Conservation (phyloP, 2,329 filamentous ascomycete species). For the Fusarium buxicola region DNA sequence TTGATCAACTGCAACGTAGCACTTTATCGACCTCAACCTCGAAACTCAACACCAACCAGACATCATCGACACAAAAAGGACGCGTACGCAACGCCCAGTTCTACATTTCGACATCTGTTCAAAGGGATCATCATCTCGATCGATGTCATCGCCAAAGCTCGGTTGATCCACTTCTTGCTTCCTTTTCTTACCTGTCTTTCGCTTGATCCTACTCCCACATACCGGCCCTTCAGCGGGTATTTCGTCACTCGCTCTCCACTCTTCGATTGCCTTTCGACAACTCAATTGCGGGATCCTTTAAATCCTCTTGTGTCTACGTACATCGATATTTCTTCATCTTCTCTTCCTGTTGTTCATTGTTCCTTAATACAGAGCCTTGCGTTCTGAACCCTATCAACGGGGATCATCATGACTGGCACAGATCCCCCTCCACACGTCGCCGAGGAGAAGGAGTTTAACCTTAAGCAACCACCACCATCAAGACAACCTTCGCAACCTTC, state of each 20-base stretch:
- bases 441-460: conserved; percentile 36
- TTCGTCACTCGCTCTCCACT: conserved; percentile 34
- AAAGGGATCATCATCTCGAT: conserved; percentile 22
- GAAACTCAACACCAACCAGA: conserved; percentile 29
- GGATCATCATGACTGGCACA: conserved; percentile 33
- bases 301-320: conserved; percentile 1
- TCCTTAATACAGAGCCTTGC: conserved; percentile 1
- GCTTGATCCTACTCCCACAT: conserved; percentile 23
- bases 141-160: conserved; percentile 32
- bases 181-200: conserved; percentile 19
- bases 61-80: neutral
- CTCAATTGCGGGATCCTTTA: conserved; percentile 6
- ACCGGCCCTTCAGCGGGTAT: conserved; percentile 20
- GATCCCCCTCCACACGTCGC: conserved; percentile 30
- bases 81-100: conserved; percentile 11
- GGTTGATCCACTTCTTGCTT: conserved; percentile 34
- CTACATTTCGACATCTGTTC: conserved; percentile 13
- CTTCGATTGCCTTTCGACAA: conserved; percentile 8
- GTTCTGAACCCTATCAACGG: conserved; percentile 4
- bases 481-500: conserved; percentile 29
- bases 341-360: conserved; percentile 1
- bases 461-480: conserved; percentile 32
- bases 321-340: neutral
- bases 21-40: neutral
- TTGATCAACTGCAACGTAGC: conserved; percentile 8